Percentiles rank a stretch among this genome's conserved stretches.
phyloP scores from a whole-genome alignment of 2,329 filamentous ascomycete genomes.

The Neofusicoccum parvum region DNA sequence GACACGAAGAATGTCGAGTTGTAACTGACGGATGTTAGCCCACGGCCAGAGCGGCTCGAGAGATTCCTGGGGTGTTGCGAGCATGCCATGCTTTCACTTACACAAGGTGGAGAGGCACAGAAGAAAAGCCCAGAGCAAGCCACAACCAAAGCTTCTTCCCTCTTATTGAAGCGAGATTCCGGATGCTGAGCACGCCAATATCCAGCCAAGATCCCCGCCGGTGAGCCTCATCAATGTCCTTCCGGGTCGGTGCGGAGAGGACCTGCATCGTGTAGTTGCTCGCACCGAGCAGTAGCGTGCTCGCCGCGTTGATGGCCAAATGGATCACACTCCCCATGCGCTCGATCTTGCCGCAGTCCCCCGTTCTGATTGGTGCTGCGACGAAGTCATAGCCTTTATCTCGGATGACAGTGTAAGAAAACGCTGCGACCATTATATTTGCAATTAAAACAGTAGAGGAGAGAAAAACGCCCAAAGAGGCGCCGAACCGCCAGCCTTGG shows the following conservation, averaged over 20 bases:
- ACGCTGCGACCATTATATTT: neutral
- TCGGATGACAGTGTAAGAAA: neutral
- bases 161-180: constrained; percentile 37
- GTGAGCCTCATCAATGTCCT: constrained; percentile 54
- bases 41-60: neutral
- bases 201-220: constrained; percentile 43
- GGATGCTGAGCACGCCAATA: constrained; percentile 47
- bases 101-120: constrained; percentile 42
- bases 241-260: constrained; percentile 52
- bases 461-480: neutral
- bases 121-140: constrained; percentile 32
- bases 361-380: constrained; percentile 14
- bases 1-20: constrained; percentile 31
- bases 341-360: constrained; percentile 26
- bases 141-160: constrained; percentile 27
- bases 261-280: constrained; percentile 58
- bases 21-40: constrained; percentile 25
- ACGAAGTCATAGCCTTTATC: neutral
- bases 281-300: constrained; percentile 48
- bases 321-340: constrained; percentile 36
- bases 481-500: neutral
- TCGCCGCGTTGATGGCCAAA: constrained; percentile 52
- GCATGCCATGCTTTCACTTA: constrained; percentile 22
- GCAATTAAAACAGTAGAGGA: neutral
- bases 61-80: neutral